A percentile compares a stretch with the other conserved stretches of the same genome.
Evolutionary conservation across 2,329 filamentous ascomycete species (phyloP).

Genomic region (Ophiobolus disseminans): DNA sequence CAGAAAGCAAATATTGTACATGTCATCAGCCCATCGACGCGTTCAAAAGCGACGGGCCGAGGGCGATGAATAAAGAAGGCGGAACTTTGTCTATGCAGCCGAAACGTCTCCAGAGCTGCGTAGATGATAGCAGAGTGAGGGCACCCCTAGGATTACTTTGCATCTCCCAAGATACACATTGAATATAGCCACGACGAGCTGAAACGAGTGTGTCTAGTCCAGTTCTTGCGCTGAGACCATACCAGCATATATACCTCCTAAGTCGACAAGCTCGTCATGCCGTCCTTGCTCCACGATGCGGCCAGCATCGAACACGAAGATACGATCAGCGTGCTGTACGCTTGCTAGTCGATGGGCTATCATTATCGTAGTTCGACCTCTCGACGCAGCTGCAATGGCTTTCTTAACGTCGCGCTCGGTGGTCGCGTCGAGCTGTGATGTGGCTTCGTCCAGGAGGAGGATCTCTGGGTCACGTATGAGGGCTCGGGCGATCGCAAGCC

Average conservation of each 20-base stretch:
- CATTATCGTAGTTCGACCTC: conserved; percentile 69
- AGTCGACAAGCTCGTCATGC: conserved; percentile 63
- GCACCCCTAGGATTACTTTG: too few species aligned
- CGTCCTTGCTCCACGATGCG: conserved; percentile 67
- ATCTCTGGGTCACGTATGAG: conserved; percentile 56
- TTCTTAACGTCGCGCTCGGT: conserved; percentile 53
- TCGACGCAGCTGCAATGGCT: conserved; percentile 51
- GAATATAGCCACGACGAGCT: too few species aligned
- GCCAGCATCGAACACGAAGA: conserved; percentile 77
- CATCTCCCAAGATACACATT: too few species aligned
- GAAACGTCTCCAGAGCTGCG: background rate
- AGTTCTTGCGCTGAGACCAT: conserved; percentile 49
- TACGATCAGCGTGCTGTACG: conserved; percentile 79
- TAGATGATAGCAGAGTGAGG: conserved; percentile 2
- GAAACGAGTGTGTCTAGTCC: conserved; percentile 22
- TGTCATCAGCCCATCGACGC: background rate
- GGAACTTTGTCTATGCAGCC: background rate
- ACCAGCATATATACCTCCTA: conserved; percentile 44
- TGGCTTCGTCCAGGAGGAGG: conserved; percentile 56
- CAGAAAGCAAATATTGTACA: conserved; percentile 2
- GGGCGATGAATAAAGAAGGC: background rate
- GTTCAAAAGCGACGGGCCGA: background rate
- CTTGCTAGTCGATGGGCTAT: conserved; percentile 81
- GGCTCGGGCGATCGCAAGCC: conserved; percentile 56
- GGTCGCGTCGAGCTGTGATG: conserved; percentile 55